Evolutionary conservation across 768 basidiomycete species (phyloP).

Genomic region (Suillus clintonianus): DNA sequence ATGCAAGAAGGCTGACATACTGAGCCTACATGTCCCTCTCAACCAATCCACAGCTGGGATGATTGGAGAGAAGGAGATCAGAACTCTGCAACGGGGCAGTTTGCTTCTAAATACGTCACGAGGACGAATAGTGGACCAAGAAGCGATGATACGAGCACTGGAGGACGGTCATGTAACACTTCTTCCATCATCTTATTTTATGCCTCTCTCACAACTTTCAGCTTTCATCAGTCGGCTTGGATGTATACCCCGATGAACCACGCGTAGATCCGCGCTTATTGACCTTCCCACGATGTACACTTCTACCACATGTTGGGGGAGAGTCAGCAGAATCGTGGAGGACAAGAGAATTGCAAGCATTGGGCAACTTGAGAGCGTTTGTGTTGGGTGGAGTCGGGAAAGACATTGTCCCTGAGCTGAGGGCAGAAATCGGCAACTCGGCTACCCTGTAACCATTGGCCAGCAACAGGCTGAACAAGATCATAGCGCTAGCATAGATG

Average conservation of each 20-base stretch:
- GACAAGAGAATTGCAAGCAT: constrained; percentile 75
- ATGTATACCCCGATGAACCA: constrained; percentile 83
- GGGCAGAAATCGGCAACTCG: not conserved
- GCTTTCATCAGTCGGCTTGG: constrained; percentile 77
- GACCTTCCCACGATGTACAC: constrained; percentile 71
- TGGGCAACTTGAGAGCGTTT: constrained; percentile 69
- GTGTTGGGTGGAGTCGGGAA: constrained; percentile 56
- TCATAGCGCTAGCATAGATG: too few relatives aligned
- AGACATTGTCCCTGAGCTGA: constrained; percentile 59
- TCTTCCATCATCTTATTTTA: constrained; percentile 14
- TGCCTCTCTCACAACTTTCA: constrained; percentile 26
- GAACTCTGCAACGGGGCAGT: constrained; percentile 67
- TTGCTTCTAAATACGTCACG: constrained; percentile 83
- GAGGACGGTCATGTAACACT: constrained; percentile 80
- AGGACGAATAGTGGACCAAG: constrained; percentile 84
- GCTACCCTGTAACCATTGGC: not conserved
- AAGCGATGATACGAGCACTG: constrained; percentile 79
- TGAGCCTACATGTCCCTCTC: constrained; percentile 82
- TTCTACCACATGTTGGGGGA: constrained; percentile 89
- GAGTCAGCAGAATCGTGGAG: constrained; percentile 73
- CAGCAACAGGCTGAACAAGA: not conserved
- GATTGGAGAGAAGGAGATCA: constrained; percentile 72
- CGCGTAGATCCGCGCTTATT: constrained; percentile 71
- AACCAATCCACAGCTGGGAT: constrained; percentile 67
- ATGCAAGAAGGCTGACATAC: constrained; percentile 70